Conservation (phyloP, 768 basidiomycete genomes). For the Tulasnella calospora region DNA sequence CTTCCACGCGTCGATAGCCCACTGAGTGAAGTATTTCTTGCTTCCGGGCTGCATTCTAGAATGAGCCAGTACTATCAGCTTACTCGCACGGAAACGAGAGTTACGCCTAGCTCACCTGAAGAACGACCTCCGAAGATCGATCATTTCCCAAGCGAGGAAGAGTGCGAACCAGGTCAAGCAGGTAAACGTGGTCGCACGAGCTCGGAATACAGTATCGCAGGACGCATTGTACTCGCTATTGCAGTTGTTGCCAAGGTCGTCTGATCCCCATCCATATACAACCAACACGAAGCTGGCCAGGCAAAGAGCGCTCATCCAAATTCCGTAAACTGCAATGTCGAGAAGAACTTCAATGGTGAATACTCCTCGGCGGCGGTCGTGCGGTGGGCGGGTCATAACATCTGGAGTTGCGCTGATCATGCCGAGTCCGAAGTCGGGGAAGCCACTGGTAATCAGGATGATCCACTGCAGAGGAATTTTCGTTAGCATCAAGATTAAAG, state of each 20-base stretch:
- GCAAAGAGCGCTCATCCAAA: conserved; percentile 37
- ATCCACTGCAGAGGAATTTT: conserved; percentile 39
- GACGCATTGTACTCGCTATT: conserved; percentile 34
- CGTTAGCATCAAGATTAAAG: not conserved
- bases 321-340: conserved; percentile 41
- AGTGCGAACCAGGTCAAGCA: conserved; percentile 31
- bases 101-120: conserved; percentile 33
- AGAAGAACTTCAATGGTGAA: conserved; percentile 39
- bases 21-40: conserved; percentile 34
- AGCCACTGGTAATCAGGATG: conserved; percentile 50
- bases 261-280: conserved; percentile 35
- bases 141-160: conserved; percentile 32
- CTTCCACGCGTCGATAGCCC: conserved; percentile 34
- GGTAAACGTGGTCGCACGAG: conserved; percentile 39
- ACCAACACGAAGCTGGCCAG: conserved; percentile 39
- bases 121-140: conserved; percentile 31
- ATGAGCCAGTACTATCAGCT: conserved; percentile 27
- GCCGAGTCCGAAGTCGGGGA: conserved; percentile 55
- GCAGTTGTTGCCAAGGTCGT: conserved; percentile 36
- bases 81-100: conserved; percentile 3
- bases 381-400: conserved; percentile 48
- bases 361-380: conserved; percentile 36
- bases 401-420: conserved; percentile 47
- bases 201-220: conserved; percentile 40
- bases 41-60: conserved; percentile 33